Evolutionary conservation across 345 rosid species (phyloP).

Genomic region (Linum trigynum): DNA sequence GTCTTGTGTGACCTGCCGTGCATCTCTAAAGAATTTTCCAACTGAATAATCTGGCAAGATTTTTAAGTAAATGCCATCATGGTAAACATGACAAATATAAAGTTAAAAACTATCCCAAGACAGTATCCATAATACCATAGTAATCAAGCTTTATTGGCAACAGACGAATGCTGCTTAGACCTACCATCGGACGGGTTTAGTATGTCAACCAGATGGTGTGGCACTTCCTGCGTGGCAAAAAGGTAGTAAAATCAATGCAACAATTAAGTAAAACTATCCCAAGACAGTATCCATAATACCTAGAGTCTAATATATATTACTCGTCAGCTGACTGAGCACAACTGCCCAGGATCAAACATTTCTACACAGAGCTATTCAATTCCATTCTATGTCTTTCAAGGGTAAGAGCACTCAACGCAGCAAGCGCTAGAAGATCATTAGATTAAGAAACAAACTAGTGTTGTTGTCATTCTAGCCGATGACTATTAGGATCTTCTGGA

Average conservation of each 20-base stretch:
- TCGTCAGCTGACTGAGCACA: no score
- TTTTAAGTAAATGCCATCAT: not conserved
- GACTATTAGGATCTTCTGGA: no score
- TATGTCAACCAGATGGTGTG: slow-evolving; percentile 77
- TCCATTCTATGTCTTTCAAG: not conserved
- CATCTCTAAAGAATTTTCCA: slow-evolving; percentile 68
- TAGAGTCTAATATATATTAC: no score
- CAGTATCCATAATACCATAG: slow-evolving; percentile 5
- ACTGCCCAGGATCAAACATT: no score
- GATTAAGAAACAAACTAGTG: no score
- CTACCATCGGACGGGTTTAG: slow-evolving; percentile 80
- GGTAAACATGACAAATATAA: not conserved
- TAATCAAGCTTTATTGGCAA: slow-evolving; percentile 6
- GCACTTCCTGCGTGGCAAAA: slow-evolving; percentile 52
- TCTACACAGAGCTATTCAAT: no score
- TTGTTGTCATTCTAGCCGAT: no score
- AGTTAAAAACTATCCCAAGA: no score
- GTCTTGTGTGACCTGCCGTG: slow-evolving; percentile 59
- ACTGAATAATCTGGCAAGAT: slow-evolving; percentile 67
- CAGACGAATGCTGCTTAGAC: slow-evolving; percentile 6
- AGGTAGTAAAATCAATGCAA: not conserved
- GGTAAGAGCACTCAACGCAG: not conserved
- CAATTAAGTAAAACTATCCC: not conserved
- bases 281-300: no score
- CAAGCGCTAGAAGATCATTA: not conserved